phyloP scores from a whole-genome alignment of 768 basidiomycete species.

The Termitomyces sp. region DNA sequence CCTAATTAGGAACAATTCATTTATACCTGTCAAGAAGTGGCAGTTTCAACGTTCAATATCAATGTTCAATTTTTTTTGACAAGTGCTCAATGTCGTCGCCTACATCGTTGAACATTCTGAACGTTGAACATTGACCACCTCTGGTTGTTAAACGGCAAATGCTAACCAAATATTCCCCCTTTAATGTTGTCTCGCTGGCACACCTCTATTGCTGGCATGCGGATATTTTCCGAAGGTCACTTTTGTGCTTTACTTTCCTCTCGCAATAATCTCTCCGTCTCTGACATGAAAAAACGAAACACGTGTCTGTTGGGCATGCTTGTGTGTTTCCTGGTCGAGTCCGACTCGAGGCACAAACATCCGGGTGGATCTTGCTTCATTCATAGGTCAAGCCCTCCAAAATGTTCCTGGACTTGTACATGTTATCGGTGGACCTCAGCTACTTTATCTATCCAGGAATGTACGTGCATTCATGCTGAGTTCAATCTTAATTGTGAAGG shows the following conservation, averaged over 20 bases:
- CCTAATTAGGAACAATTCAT: constrained; percentile 14
- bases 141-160: neutral
- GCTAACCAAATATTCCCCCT: neutral
- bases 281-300: constrained; percentile 1
- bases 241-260: neutral
- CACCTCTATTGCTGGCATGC: neutral
- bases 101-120: neutral
- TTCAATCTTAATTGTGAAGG: neutral
- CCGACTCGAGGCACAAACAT: neutral
- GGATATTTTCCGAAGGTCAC: neutral
- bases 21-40: neutral
- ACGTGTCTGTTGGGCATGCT: constrained; percentile 2
- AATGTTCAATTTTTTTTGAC: neutral
- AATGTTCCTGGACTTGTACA: neutral
- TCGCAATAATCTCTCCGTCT: neutral
- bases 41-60: neutral
- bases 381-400: neutral
- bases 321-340: neutral
- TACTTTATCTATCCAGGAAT: neutral
- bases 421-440: neutral
- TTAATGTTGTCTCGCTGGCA: neutral
- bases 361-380: constrained; percentile 3
- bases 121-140: neutral
- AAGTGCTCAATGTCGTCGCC: neutral
- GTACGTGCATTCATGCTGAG: constrained; percentile 3